Evolutionary conservation across 495 filamentous ascomycete genomes (phyloP).

Genomic region (Neurospora sp.): DNA sequence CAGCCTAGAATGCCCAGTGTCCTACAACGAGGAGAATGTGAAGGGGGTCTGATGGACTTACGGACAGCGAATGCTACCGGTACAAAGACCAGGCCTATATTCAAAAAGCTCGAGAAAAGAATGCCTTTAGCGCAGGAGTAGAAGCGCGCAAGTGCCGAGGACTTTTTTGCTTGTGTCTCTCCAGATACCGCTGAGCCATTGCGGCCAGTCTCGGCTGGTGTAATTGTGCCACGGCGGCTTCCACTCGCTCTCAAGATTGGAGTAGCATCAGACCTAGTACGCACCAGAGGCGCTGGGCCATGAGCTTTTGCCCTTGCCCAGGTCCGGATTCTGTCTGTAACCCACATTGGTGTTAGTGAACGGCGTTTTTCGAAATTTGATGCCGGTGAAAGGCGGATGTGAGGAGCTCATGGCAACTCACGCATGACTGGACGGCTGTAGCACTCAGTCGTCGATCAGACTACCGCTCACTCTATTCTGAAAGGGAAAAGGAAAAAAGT

Average conservation of each 20-base stretch:
- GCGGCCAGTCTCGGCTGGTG: not conserved
- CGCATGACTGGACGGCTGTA: not conserved
- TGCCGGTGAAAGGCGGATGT: not conserved
- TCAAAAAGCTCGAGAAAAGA: conserved; percentile 60
- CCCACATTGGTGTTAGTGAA: not conserved
- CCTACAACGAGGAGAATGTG: not conserved
- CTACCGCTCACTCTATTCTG: not conserved
- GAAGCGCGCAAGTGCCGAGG: conserved; percentile 28
- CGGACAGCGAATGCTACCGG: conserved; percentile 62
- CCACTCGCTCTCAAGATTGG: not conserved
- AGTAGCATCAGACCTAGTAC: not conserved
- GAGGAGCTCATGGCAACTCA: not conserved
- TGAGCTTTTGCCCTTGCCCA: conserved; percentile 5
- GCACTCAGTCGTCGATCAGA: not conserved
- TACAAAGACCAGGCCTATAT: conserved; percentile 68
- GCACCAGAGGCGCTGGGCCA: not conserved
- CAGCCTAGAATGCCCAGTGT: not conserved
- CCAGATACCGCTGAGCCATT: not conserved
- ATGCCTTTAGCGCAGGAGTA: conserved; percentile 40
- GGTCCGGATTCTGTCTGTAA: conserved; percentile 3
- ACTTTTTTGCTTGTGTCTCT: conserved; percentile 5
- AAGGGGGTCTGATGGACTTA: conserved; percentile 22
- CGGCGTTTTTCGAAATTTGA: not conserved
- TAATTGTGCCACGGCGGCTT: not conserved
- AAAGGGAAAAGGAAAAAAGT: not conserved